Evolutionary conservation across 192 early-diverging fungal genomes (phyloP).

Genomic region (Mortierella antarctica): DNA sequence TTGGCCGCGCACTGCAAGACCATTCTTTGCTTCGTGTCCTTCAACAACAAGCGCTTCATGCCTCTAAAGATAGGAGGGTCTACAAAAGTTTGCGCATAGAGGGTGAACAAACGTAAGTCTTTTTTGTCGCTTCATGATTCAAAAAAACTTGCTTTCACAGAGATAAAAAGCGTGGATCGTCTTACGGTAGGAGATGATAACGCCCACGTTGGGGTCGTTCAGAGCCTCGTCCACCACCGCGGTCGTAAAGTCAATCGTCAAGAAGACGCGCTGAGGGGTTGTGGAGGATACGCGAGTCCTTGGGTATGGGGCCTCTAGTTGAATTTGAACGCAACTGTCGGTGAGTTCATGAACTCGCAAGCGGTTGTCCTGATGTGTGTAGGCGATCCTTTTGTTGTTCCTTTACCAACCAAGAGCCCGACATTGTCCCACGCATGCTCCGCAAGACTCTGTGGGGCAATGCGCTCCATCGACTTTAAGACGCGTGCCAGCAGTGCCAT

Average conservation of each 20-base stretch:
- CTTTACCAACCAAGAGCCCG: constrained; percentile 80
- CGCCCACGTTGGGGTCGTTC: constrained; percentile 77
- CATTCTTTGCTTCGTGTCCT: constrained; percentile 84
- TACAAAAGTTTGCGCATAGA: not conserved
- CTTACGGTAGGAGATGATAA: constrained; percentile 88
- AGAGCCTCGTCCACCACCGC: constrained; percentile 81
- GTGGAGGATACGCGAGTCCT: constrained; percentile 50
- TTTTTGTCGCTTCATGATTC: constrained; percentile 72
- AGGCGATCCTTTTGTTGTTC: not conserved
- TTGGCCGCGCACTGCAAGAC: constrained; percentile 84
- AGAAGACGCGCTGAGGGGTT: constrained; percentile 78
- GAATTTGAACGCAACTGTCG: not conserved
- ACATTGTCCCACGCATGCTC: constrained; percentile 93
- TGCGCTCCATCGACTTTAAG: constrained; percentile 76
- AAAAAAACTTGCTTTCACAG: constrained; percentile 85
- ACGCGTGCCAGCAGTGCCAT: constrained; percentile 72
- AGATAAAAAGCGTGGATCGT: not conserved
- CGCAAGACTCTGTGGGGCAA: constrained; percentile 87
- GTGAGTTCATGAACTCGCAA: not conserved
- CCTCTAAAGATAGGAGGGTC: constrained; percentile 90
- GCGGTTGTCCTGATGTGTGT: not conserved
- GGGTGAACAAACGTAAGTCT: too few relatives aligned
- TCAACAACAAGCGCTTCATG: constrained; percentile 80
- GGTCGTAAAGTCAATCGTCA: constrained; percentile 93
- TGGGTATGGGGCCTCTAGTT: constrained; percentile 83